Evolutionary conservation across 2,329 filamentous ascomycete genomes (phyloP).

Genomic region (Eurotiales sp.): DNA sequence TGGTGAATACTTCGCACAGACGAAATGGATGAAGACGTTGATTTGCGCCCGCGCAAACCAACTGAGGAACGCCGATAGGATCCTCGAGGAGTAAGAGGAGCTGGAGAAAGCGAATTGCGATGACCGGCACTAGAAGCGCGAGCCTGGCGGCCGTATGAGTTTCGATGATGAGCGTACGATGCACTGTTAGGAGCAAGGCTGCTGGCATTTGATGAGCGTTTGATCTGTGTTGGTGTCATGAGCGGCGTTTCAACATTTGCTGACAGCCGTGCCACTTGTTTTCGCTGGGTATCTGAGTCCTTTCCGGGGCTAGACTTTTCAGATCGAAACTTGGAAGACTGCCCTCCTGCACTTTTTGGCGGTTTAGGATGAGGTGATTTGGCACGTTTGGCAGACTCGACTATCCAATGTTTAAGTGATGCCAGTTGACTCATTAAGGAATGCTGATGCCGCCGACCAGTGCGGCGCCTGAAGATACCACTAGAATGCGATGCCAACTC

Average conservation of each 20-base stretch:
- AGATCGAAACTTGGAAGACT: conserved; percentile 35
- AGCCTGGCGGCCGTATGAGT: conserved; percentile 37
- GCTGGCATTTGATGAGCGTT: conserved; percentile 39
- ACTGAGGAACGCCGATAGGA: conserved; percentile 78
- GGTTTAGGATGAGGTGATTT: conserved; percentile 50
- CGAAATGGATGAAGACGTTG: conserved; percentile 90
- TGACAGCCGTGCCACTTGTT: conserved; percentile 23
- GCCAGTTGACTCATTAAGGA: conserved; percentile 65
- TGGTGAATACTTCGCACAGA: conserved; percentile 89
- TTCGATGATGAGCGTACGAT: conserved; percentile 40
- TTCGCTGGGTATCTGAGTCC: conserved; percentile 31
- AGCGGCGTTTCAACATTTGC: conserved; percentile 22
- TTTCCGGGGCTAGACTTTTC: conserved; percentile 39
- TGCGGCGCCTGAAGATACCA: conserved; percentile 53
- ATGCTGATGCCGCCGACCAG: conserved; percentile 56
- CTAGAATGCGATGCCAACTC: conserved; percentile 55
- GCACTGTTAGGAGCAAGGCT: conserved; percentile 41
- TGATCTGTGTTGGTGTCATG: conserved; percentile 35
- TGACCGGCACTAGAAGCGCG: conserved; percentile 36
- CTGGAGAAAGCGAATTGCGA: conserved; percentile 78
- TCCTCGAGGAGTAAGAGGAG: conserved; percentile 81
- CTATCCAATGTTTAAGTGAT: conserved; percentile 68
- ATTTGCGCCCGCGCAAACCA: conserved; percentile 86
- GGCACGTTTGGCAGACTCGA: conserved; percentile 62
- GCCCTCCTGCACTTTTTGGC: conserved; percentile 22